These are phyloP conservation scores for Acephala macrosclerotiorum DNA, from an alignment of 2,329 filamentous ascomycete genomes.

Conservation along the genomic window DNA sequence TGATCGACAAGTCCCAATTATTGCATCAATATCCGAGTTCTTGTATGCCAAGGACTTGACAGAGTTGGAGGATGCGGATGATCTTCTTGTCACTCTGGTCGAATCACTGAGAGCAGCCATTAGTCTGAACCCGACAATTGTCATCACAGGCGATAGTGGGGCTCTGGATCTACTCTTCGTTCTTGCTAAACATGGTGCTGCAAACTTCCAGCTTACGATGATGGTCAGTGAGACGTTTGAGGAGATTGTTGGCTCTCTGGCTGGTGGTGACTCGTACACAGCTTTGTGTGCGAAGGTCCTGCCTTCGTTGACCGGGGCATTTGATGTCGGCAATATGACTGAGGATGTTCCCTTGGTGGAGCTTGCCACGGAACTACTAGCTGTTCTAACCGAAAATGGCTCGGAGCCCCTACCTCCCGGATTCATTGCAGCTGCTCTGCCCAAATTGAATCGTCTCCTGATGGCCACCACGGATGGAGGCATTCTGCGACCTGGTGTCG, in stretches of 20 bases:
- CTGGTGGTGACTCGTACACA: slow-evolving; percentile 73
- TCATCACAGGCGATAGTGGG: slow-evolving; percentile 73
- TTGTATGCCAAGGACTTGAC: slow-evolving; percentile 80
- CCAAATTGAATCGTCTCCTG: slow-evolving; percentile 83
- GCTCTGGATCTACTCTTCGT: slow-evolving; percentile 87
- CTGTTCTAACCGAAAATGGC: slow-evolving; percentile 81
- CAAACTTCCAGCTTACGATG: slow-evolving; percentile 90
- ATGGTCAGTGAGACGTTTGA: slow-evolving; percentile 92
- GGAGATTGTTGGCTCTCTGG: slow-evolving; percentile 77
- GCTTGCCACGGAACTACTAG: slow-evolving; percentile 85
- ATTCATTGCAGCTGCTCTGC: slow-evolving; percentile 85
- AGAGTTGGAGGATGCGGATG: slow-evolving; percentile 88
- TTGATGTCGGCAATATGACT: slow-evolving; percentile 86
- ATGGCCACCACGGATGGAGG: slow-evolving; percentile 88
- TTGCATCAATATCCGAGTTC: slow-evolving; percentile 72
- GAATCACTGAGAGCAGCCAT: slow-evolving; percentile 88
- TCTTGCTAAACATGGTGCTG: slow-evolving; percentile 85
- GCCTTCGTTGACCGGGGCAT: slow-evolving; percentile 85
- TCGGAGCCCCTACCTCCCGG: slow-evolving; percentile 85
- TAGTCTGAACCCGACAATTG: slow-evolving; percentile 76
- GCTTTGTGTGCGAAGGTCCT: slow-evolving; percentile 85
- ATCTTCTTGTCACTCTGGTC: slow-evolving; percentile 88
- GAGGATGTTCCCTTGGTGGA: slow-evolving; percentile 86
- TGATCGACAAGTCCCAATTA: slow-evolving; percentile 67
- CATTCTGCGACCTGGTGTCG: slow-evolving; percentile 84